phyloP scores from a whole-genome alignment of 768 basidiomycete genomes.

The Aureoboletus auriporus region DNA sequence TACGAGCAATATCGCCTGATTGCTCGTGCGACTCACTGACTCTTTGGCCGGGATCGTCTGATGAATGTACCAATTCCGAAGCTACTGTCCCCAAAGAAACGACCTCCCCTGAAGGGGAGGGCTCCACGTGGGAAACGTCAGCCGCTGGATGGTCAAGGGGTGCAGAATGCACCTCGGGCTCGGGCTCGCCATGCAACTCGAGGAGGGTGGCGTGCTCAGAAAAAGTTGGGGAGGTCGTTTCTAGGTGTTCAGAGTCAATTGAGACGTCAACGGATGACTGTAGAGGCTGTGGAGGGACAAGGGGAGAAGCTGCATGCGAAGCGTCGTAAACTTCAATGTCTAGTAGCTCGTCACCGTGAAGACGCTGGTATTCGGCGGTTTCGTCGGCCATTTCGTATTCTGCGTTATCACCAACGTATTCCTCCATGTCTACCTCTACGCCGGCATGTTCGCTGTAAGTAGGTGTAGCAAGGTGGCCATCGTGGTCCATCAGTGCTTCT shows the following conservation, averaged over 20 bases:
- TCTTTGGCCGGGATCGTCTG: constrained; percentile 5
- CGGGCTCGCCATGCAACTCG: constrained; percentile 4
- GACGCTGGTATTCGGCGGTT: constrained; percentile 23
- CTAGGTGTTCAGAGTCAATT: constrained; percentile 14
- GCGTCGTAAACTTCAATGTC: constrained; percentile 42
- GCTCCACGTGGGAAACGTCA: constrained; percentile 17
- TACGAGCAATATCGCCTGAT: constrained; percentile 3
- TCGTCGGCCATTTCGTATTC: constrained; percentile 47
- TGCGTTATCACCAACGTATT: constrained; percentile 40
- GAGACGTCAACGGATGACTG: constrained; percentile 13
- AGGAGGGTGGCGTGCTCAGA: constrained; percentile 7
- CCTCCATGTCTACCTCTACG: constrained; percentile 68
- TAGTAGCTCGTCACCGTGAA: constrained; percentile 25
- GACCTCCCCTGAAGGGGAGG: constrained; percentile 5
- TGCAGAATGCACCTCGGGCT: constrained; percentile 7
- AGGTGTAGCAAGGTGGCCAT: constrained; percentile 30
- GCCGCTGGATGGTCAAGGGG: constrained; percentile 15
- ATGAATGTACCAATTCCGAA: constrained; percentile 4
- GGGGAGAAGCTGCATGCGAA: constrained; percentile 31
- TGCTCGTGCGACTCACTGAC: constrained; percentile 21
- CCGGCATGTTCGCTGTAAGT: constrained; percentile 34
- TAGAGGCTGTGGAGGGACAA: constrained; percentile 11
- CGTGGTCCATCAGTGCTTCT: constrained; percentile 60
- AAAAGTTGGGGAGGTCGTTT: background rate
- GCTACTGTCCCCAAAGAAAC: constrained; percentile 5